Conservation (phyloP, 768 basidiomycete species). For the Austroboletus eburneus region DNA sequence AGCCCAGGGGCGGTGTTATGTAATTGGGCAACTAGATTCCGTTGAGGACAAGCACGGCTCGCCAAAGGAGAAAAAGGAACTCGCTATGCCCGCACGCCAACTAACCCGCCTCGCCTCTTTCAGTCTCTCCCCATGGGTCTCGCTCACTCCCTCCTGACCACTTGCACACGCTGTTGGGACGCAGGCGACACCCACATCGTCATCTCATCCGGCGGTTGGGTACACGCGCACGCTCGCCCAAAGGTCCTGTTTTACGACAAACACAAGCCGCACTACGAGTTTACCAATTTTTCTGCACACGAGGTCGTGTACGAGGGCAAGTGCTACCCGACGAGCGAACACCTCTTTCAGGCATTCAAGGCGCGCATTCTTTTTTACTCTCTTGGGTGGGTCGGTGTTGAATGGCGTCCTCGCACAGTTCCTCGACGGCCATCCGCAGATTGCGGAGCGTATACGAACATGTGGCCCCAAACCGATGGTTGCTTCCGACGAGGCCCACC, state of each 20-base stretch:
- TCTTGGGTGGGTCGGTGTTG: no score
- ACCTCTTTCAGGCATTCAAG: constrained; percentile 75
- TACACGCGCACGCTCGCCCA: constrained; percentile 22
- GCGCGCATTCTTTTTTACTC: constrained; percentile 27
- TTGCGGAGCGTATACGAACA: constrained; percentile 68
- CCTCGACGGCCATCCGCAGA: constrained; percentile 50
- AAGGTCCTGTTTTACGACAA: constrained; percentile 61
- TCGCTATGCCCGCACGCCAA: no score
- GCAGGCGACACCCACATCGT: constrained; percentile 27
- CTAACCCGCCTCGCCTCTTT: no score
- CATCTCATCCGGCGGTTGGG: constrained; percentile 24
- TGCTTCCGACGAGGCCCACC: constrained; percentile 64
- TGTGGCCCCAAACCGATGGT: constrained; percentile 56
- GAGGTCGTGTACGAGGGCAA: constrained; percentile 61
- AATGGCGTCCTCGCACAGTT: constrained; percentile 52
- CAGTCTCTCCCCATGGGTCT: no score
- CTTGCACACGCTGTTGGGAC: constrained; percentile 23
- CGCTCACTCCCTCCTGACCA: constrained; percentile 13
- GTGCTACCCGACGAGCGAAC: constrained; percentile 70
- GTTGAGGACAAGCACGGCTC: no score
- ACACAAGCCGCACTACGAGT: constrained; percentile 61
- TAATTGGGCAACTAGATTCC: no score
- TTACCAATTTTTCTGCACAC: constrained; percentile 71
- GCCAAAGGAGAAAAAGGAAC: no score
- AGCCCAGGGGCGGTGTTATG: no score